These are phyloP conservation scores for Urostyla sp. DNA, from an alignment of 73 alveolate species.

Conservation along the genomic window DNA sequence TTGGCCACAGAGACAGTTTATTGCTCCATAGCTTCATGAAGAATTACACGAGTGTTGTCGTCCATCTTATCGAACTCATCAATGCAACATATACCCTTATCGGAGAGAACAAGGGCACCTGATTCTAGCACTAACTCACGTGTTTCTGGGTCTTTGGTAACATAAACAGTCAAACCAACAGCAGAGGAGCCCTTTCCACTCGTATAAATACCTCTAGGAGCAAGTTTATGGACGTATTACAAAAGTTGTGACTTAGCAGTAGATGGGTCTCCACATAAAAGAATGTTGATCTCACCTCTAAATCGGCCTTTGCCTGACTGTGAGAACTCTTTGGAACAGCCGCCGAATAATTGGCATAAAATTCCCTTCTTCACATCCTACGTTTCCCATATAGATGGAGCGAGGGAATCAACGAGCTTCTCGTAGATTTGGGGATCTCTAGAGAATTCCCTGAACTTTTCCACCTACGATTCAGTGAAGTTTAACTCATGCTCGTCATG, in stretches of 20 bases:
- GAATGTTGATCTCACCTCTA: slow-evolving; percentile 95
- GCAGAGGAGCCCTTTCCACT: slow-evolving; percentile 99
- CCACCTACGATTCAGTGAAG: slow-evolving; percentile 81
- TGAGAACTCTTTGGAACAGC: slow-evolving; percentile 88
- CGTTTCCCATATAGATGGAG: slow-evolving; percentile 99
- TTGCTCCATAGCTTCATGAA: slow-evolving; percentile 98
- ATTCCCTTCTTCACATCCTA: slow-evolving; percentile 97
- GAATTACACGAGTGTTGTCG: slow-evolving; percentile 96
- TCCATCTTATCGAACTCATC: slow-evolving; percentile 99
- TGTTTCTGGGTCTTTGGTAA: slow-evolving; percentile 99
- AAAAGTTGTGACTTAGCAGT: slow-evolving; percentile 98
- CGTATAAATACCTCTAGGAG: slow-evolving; percentile 99
- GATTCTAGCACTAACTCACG: slow-evolving; percentile 97
- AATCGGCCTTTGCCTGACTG: slow-evolving; percentile 92
- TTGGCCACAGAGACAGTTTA: slow-evolving; percentile 96
- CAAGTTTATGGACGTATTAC: slow-evolving; percentile 89
- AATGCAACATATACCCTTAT: slow-evolving; percentile 99
- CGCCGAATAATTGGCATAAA: slow-evolving; percentile 98
- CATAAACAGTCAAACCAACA: slow-evolving; percentile 99
- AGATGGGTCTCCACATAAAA: slow-evolving; percentile 99
- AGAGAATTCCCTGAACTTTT: slow-evolving; percentile 85
- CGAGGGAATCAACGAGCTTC: slow-evolving; percentile 91
- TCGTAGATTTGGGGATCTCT: slow-evolving; percentile 85
- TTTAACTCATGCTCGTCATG: slow-evolving; percentile 79
- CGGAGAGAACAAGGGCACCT: slow-evolving; percentile 99